These are phyloP conservation scores for Trichosporon sp. DNA, from an alignment of 1,284 basidiomycete genomes.

Conservation along the genomic window DNA sequence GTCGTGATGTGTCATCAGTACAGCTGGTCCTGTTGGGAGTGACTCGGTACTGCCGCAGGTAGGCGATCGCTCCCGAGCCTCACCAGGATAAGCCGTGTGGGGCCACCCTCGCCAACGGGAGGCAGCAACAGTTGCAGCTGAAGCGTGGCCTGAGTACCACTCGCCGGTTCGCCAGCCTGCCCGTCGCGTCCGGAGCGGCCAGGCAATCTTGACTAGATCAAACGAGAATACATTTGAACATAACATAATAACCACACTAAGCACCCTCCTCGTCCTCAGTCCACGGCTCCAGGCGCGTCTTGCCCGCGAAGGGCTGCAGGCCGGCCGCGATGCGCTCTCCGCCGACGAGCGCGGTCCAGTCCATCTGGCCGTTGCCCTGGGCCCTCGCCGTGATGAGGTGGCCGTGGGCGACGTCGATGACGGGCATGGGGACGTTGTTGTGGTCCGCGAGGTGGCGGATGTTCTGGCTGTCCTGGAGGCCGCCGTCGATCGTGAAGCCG, in stretches of 20 bases:
- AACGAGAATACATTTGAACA: neutral
- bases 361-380: conserved; percentile 46
- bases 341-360: conserved; percentile 50
- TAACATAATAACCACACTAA: neutral
- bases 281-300: conserved; percentile 20
- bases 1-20: no score
- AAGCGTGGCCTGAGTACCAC: no score
- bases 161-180: no score
- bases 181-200: neutral
- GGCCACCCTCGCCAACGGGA: no score
- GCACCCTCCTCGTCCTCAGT: neutral
- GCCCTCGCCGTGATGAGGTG: conserved; percentile 74
- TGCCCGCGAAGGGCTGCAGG: conserved; percentile 46
- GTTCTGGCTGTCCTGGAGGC: conserved; percentile 72
- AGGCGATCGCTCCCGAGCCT: no score
- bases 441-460: conserved; percentile 54
- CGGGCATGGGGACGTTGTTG: conserved; percentile 73
- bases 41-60: no score
- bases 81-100: no score
- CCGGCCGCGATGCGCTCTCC: conserved; percentile 49
- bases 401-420: conserved; percentile 67
- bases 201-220: neutral
- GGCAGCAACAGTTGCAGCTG: no score
- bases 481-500: conserved; percentile 83
- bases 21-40: no score